Evolutionary conservation across 192 early-diverging fungal species (phyloP).

Genomic region (Martensiomyces pterosporus): DNA sequence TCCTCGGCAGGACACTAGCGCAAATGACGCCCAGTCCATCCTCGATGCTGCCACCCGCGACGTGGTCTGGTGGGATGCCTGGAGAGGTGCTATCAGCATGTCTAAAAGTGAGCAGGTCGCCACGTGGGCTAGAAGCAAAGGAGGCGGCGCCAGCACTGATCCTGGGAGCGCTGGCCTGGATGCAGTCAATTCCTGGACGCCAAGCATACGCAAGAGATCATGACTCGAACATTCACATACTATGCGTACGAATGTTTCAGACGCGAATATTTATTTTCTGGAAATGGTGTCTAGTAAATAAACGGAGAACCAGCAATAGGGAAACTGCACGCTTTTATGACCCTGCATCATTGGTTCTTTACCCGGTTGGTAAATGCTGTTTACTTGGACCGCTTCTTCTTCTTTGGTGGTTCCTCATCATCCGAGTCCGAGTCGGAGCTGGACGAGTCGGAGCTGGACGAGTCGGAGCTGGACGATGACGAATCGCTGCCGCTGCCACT

Average conservation of each 20-base stretch:
- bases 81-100: conserved; percentile 46
- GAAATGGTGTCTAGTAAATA: too few relatives aligned
- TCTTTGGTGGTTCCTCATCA: conserved; percentile 22
- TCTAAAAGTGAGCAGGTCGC: conserved; percentile 44
- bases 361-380: too few relatives aligned
- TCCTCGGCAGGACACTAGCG: background rate
- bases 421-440: conserved; percentile 10
- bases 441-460: conserved; percentile 12
- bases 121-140: conserved; percentile 12
- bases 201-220: too few relatives aligned
- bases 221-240: too few relatives aligned
- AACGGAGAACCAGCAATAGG: too few relatives aligned
- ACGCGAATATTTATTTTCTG: too few relatives aligned
- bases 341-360: too few relatives aligned
- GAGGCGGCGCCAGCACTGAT: too few relatives aligned
- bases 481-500: background rate
- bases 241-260: too few relatives aligned
- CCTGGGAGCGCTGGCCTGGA: too few relatives aligned
- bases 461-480: conserved; percentile 7
- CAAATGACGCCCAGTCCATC: conserved; percentile 23
- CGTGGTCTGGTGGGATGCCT: conserved; percentile 46
- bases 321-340: too few relatives aligned
- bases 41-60: conserved; percentile 24
- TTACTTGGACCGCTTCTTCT: conserved; percentile 12
- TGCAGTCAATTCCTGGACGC: too few relatives aligned